Conservation (phyloP, 371 early-diverging fungal species). For the Homolaphlyctis polyrhiza region DNA sequence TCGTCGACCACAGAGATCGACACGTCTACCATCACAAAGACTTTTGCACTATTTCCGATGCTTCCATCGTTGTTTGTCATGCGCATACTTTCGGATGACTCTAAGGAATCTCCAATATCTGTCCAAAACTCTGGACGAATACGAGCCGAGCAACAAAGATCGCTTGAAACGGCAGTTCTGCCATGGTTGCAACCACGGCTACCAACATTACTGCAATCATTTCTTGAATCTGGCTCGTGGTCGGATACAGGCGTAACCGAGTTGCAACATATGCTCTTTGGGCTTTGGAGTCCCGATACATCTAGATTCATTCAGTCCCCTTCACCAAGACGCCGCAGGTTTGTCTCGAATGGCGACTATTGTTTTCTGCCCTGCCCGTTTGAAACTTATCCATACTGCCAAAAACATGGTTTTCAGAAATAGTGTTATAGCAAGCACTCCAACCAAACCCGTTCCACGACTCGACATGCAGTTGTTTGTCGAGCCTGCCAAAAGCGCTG, state of each 20-base stretch:
- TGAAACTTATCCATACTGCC: not conserved
- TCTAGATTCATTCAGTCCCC: not conserved
- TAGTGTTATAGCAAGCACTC: not conserved
- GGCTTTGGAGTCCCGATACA: not conserved
- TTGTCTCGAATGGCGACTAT: not conserved
- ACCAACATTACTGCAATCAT: not conserved
- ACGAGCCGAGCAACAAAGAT: not conserved
- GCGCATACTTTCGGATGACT: no score
- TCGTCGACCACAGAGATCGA: no score
- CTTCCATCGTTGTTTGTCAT: no score
- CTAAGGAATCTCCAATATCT: no score
- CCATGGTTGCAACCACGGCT: not conserved
- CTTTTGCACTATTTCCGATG: no score
- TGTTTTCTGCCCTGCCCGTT: not conserved
- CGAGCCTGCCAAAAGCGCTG: not conserved
- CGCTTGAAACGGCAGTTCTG: not conserved
- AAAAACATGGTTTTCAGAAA: not conserved
- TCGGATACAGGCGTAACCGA: not conserved
- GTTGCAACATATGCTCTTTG: not conserved
- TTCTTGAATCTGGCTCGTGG: not conserved
- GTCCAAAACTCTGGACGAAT: not conserved
- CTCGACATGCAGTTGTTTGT: not conserved
- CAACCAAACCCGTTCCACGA: not conserved
- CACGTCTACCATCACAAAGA: no score
- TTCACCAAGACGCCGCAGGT: not conserved